Base-by-base conservation (phyloP, 805 yeast species). In the Metschnikowia anglica region DNA sequence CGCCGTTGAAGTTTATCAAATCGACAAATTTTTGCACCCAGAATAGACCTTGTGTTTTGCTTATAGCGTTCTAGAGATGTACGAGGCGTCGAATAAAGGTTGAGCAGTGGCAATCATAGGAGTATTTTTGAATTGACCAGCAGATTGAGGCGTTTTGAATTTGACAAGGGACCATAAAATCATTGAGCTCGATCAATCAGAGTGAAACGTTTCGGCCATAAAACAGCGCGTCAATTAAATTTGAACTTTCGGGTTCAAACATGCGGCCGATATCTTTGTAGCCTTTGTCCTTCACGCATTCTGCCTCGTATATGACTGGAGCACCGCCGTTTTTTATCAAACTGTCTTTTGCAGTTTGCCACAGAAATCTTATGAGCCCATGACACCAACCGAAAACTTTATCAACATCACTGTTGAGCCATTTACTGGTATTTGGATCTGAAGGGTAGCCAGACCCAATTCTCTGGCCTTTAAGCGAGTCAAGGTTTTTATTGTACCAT, bases 371-470 rank as follows among this genome's bases (percentile, higher is more conserved):
- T 7, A 85, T 73, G 34, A 83, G 78, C 8, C 85, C 76, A 39
- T 54, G 66, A 40, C 80, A 74, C 98, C 98, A 93, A 0, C 98
- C 98, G 63, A 87, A 87, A 11, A 91, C 68, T 11, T 75, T 76
- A 59, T 88, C 87, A 21, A 86, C 78, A 18, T 73, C 69, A 0
- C 62, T 52, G 29, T 76, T 73, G 30, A 93, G 66, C 96, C 97
- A 93, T 27, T 55, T 55, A n/a, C 77, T 73, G 0, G 99, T 91
- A 48, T 79, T 78, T 2, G 97, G 95, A 62, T 93, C 99, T 3
- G 90, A 78, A 0, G 99, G 98, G 61, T 93, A 93, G 1, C 99
- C 99, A 0, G 95, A 86, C 1, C 99, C 99, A 5, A 69, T 36
- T 3, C 33, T 45, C 66, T 82, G 80, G 23, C 63, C 68, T 25